Evolutionary conservation across 1,139 yeast species (phyloP), one percentile per base, ranked within the genome.

Genomic region (Geotrichum phurueaensis): DNA sequence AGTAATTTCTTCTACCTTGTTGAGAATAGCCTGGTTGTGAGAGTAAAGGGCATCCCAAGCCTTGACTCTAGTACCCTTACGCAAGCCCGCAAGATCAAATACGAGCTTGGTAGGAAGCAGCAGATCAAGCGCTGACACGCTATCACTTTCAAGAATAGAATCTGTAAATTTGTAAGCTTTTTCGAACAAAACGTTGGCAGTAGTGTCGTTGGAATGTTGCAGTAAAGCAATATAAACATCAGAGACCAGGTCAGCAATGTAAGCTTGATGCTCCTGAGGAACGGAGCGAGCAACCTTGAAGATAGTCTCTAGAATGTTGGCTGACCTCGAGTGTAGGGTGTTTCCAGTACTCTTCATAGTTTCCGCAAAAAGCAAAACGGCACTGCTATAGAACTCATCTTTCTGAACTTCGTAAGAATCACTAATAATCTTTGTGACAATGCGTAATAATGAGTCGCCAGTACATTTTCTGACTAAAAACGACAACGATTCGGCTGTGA

Each of bases 401-500:
- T 75, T 45, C 33, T 56, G 31, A 15, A 51, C 54, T 4, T 70
- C 66, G 4, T 73, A 74, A 20, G 82, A 78, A 36, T 82, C 82
- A n/a, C 73, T 68, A 58, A 89, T 78, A 4, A 87, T 78, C 65
- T 78, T 82, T 1, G 75, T 69, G 6, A 88, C 75, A 51, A 87
- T 81, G 0, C 69, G 65, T 1, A 71, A 69, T 54, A 91, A 74
- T 4, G 82, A 76, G 1, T 79, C 80, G 0, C 79, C 71, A 22
- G 79, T 79, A 68, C 88, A 81, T 71, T 89, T 90, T 70, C 96
- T 82, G 13, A 94, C 78, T 63, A 94, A 77, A 68, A 88, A 94
- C 0, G 97, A 89, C 57, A 94, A 73, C 0, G 97, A 94, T 72
- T 94, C 98, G 0, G 97, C 92, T 43, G 96, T 85, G 69, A 92